Base-by-base conservation (phyloP, 768 basidiomycete genomes). In the Suillus weaverae region DNA sequence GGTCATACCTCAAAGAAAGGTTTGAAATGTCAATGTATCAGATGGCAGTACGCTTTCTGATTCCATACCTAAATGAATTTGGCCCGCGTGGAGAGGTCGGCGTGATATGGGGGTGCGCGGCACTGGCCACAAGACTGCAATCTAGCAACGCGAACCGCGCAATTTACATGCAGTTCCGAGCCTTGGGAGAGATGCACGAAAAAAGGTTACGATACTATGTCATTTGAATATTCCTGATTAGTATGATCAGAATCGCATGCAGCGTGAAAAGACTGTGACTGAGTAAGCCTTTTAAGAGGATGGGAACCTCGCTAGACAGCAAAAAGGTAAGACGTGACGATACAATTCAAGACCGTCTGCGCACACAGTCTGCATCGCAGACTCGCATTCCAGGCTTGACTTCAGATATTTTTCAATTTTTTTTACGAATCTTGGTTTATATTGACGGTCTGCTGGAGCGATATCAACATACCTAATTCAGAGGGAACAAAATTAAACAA, bases 1-100 rank as follows among this genome's bases (percentile, higher is more conserved):
- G 50, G 61, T 60, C 56, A 66, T 33, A 65, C 35, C 2, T 41
- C 16, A 9, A 30, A 9, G 68, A 68, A 62, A 55, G 38, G 38
- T 61, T 32, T 53, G 38, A 59, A 32, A 46, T 5, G n/a, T 61
- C 1, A 50, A 50, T 50, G 16, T 60, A 69, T 26, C 33, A 60
- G n/a, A 38, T 36, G 18, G 62, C 66, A 35, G 18, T 20, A 33
- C 10, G 5, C 20, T 35, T 26, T 7, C 14, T 8, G 3, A 11
- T 26, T 20, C 18, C 51, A 32, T 53, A 32, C 51, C 51, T 35
- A n/a, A 33, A 54, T 5, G 32, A 33, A 18, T 53, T 18, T 53
- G 4, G 14, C 18, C 18, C 4, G 9, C 2, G 30, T 5, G 26
- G 30, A 48, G 5, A 13, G 22, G 14, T 26, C 36, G 4, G 36